A percentile compares a stretch with the other conserved stretches of the same genome.
Evolutionary conservation across 2,329 filamentous ascomycete species (phyloP).

Genomic region (Karstenula rhodostoma): DNA sequence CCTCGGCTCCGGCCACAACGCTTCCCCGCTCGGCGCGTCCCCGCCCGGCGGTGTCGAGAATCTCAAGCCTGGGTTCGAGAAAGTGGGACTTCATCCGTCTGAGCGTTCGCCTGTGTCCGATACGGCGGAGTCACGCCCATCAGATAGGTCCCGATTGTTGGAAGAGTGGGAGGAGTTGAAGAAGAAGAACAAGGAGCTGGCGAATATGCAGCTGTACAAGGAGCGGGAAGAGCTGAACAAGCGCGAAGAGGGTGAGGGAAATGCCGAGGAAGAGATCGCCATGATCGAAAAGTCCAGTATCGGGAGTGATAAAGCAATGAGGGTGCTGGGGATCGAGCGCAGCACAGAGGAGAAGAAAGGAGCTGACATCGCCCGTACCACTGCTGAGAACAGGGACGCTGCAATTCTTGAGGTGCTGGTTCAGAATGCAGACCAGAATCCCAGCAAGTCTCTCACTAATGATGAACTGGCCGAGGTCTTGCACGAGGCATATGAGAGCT

Average conservation of each 20-base stretch:
- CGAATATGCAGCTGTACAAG: constrained; percentile 2
- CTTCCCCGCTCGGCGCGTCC: background rate
- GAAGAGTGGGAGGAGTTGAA: constrained; percentile 4
- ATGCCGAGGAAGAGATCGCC: background rate
- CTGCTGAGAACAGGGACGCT: background rate
- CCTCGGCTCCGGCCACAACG: background rate
- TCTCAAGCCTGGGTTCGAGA: constrained; percentile 5
- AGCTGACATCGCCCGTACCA: background rate
- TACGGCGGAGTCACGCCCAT: background rate
- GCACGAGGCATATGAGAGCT: background rate
- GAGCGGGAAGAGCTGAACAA: constrained; percentile 1
- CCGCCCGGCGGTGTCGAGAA: background rate
- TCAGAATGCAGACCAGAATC: background rate
- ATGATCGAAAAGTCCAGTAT: too few species aligned
- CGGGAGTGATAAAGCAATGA: background rate
- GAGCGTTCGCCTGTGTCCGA: constrained; percentile 5
- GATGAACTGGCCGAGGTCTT: background rate
- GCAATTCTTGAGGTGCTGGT: background rate
- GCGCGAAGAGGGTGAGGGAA: background rate
- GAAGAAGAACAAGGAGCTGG: background rate
- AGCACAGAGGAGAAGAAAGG: background rate
- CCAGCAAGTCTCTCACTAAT: background rate
- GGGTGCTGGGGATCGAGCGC: background rate
- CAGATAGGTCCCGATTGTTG: background rate
- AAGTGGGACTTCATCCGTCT: constrained; percentile 9